These are phyloP conservation scores for Acanthamoeba healyi DNA, from an alignment of 208 protist genomes.

Conservation along the genomic window DNA sequence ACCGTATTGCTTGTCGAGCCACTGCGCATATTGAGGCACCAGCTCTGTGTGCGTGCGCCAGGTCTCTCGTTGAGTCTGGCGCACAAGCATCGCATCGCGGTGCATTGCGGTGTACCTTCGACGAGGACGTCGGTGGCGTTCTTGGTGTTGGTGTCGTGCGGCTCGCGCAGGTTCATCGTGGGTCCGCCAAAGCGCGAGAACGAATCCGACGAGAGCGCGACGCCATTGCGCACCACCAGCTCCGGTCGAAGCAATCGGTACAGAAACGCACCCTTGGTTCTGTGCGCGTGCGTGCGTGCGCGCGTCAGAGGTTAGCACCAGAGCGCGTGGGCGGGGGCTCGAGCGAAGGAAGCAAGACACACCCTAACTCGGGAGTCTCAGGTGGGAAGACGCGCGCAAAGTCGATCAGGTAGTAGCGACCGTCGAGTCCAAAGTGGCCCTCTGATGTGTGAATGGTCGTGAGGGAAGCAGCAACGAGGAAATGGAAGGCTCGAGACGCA, in stretches of 20 bases:
- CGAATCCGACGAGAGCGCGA: slow-evolving; percentile 52
- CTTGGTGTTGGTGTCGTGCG: slow-evolving; percentile 43
- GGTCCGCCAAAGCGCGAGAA: slow-evolving; percentile 53
- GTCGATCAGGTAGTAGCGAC: slow-evolving; percentile 66
- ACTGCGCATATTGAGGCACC: slow-evolving; percentile 48
- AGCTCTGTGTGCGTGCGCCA: slow-evolving; percentile 20
- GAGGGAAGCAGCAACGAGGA: not conserved
- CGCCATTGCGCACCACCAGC: slow-evolving; percentile 14
- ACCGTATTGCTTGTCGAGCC: slow-evolving; percentile 61
- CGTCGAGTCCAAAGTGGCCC: slow-evolving; percentile 66
- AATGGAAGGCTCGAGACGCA: not conserved
- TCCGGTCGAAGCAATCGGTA: slow-evolving; percentile 57
- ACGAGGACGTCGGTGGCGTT: slow-evolving; percentile 43
- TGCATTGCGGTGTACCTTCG: not conserved
- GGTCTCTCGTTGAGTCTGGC: not conserved
- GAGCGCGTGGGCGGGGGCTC: not conserved
- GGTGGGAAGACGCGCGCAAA: slow-evolving; percentile 67
- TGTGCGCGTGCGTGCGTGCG: too few relatives aligned
- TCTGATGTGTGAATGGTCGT: not conserved
- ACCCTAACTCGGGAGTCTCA: slow-evolving; percentile 42
- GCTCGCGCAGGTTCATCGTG: not conserved
- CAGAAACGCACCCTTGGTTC: slow-evolving; percentile 15
- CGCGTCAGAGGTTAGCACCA: too few relatives aligned
- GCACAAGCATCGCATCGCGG: not conserved
- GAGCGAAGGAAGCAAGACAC: too few relatives aligned